Percentiles rank a stretch among this genome's conserved stretches.
Conservation (phyloP, 352 stramenopile genomes). For the Phytophthora multivora region DNA sequence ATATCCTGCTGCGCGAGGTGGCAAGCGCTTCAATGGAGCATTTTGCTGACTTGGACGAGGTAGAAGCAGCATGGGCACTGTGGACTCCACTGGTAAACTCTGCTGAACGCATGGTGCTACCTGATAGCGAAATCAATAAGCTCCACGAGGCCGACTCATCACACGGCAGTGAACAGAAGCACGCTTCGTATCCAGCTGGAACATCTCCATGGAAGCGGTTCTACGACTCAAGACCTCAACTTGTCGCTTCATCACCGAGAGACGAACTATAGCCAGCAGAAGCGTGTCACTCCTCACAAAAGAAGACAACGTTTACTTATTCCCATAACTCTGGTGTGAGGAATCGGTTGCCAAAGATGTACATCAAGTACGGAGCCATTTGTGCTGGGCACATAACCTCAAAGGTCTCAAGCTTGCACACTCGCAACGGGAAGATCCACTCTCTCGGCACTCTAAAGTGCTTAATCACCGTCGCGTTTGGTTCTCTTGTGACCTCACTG, state of each 20-base stretch:
- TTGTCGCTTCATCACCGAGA: not conserved
- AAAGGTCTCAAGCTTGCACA: constrained; percentile 46
- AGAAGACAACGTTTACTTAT: constrained; percentile 4
- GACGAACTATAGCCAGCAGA: constrained; percentile 21
- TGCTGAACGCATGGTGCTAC: constrained; percentile 12
- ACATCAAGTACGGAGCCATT: constrained; percentile 47
- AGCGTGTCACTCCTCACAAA: not conserved
- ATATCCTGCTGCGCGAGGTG: constrained; percentile 36
- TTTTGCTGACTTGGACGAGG: constrained; percentile 62
- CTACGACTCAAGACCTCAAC: not conserved
- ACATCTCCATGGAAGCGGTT: constrained; percentile 22
- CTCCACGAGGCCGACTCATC: not conserved
- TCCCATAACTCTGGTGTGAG: constrained; percentile 46
- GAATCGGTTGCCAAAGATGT: constrained; percentile 61
- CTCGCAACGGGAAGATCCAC: constrained; percentile 59
- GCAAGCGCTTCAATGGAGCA: constrained; percentile 22
- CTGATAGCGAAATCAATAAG: not conserved
- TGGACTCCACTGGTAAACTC: constrained; percentile 66
- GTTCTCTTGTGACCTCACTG: not conserved
- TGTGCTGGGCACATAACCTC: constrained; percentile 55
- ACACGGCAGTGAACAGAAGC: not conserved
- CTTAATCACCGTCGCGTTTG: constrained; percentile 20
- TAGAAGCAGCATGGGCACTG: constrained; percentile 63
- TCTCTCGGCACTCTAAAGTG: constrained; percentile 49
- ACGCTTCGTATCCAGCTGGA: constrained; percentile 14